phyloP scores from a whole-genome alignment of 345 rosid genomes.

The Arabis alpina region DNA sequence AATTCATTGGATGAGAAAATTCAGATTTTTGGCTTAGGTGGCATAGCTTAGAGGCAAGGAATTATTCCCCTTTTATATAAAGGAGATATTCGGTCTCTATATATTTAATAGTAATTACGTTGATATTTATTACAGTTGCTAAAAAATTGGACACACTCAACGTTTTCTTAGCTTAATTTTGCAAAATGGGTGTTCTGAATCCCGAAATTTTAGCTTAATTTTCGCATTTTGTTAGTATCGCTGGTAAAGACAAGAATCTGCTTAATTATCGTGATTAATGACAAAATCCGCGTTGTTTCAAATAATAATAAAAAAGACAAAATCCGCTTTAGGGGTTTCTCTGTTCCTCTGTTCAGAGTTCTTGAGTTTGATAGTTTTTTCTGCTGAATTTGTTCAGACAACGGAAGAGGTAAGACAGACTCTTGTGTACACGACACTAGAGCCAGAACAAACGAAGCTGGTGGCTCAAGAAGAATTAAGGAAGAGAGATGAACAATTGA shows the following conservation, averaged over 20 bases:
- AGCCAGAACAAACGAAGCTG: conserved; percentile 76
- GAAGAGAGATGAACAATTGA: conserved; percentile 75
- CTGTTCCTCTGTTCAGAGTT: not conserved
- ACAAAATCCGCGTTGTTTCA: no score
- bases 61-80: no score
- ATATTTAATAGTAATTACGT: no score
- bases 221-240: conserved; percentile 12
- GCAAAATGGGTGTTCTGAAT: not conserved
- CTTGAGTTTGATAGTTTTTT: not conserved
- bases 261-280: not conserved
- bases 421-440: conserved; percentile 65
- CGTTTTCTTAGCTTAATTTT: not conserved
- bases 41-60: no score
- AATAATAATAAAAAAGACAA: no score
- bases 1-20: no score
- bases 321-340: conserved; percentile 26
- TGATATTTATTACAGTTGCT: no score
- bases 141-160: no score
- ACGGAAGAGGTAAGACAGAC: conserved; percentile 79
- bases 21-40: no score
- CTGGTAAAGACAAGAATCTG: not conserved
- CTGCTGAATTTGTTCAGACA: conserved; percentile 51
- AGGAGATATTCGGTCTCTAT: no score
- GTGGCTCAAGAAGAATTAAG: conserved; percentile 78
- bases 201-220: not conserved